These are phyloP conservation scores for Exophiala sideris DNA, from an alignment of 2,329 filamentous ascomycete species.

Conservation along the genomic window DNA sequence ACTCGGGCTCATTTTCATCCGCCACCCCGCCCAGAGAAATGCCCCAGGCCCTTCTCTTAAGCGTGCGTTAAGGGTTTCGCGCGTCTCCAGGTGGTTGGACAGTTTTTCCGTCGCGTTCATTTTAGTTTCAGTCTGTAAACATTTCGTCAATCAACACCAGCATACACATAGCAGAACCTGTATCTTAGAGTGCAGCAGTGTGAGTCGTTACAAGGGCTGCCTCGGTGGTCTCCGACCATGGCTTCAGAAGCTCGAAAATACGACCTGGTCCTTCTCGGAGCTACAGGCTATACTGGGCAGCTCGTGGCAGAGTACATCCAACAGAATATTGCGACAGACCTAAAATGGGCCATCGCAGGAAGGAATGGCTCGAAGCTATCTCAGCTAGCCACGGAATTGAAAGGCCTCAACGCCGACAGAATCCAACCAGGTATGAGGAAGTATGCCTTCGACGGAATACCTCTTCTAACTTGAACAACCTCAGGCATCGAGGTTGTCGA, in stretches of 20 bases:
- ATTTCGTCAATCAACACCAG: too few relatives aligned
- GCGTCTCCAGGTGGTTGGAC: too few relatives aligned
- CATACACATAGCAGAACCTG: neutral
- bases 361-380: conserved; percentile 72
- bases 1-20: too few relatives aligned
- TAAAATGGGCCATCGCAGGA: conserved; percentile 84
- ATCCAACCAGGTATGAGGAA: conserved; percentile 53
- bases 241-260: conserved; percentile 48
- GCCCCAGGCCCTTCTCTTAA: too few relatives aligned
- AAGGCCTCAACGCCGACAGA: conserved; percentile 65
- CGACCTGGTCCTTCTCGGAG: conserved; percentile 64
- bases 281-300: conserved; percentile 77
- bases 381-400: conserved; percentile 56
- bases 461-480: too few relatives aligned
- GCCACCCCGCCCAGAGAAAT: too few relatives aligned
- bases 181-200: neutral
- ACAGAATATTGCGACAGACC: conserved; percentile 65
- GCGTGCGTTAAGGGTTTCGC: too few relatives aligned
- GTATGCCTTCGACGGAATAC: conserved; percentile 38
- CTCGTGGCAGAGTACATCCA: conserved; percentile 72
- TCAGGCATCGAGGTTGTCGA: conserved; percentile 2
- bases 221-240: conserved; percentile 30
- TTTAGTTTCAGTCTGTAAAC: neutral
- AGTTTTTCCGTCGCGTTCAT: neutral
- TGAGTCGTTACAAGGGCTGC: neutral